A percentile compares a stretch with the other conserved stretches of the same genome.
Conservation (phyloP, 2,329 filamentous ascomycete genomes). For the Tolypocladium sp. region DNA sequence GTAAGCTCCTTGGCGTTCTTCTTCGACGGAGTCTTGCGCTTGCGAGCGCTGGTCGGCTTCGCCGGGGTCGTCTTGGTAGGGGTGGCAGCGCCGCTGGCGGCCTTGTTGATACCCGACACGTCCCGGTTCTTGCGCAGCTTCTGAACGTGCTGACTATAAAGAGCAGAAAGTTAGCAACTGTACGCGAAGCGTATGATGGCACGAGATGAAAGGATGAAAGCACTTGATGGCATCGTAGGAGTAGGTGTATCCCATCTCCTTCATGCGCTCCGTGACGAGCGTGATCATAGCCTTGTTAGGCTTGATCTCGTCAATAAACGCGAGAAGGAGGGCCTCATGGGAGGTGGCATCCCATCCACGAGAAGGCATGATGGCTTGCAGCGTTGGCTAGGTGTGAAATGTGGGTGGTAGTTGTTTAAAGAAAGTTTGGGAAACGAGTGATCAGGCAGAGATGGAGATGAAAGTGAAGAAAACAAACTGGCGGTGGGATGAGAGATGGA, state of each 20-base stretch:
- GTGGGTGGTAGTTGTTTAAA: not conserved
- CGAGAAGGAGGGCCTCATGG: slow-evolving; percentile 28
- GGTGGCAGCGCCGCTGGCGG: slow-evolving; percentile 3
- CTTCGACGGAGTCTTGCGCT: slow-evolving; percentile 18
- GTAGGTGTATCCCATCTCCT: slow-evolving; percentile 26
- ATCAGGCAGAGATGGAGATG: not conserved
- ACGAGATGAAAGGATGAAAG: slow-evolving; percentile 2
- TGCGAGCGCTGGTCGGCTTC: slow-evolving; percentile 10
- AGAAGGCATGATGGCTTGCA: slow-evolving; percentile 9
- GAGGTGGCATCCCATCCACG: slow-evolving; percentile 26
- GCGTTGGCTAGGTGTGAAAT: too few relatives aligned
- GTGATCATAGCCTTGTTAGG: slow-evolving; percentile 23
- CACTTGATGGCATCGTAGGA: slow-evolving; percentile 31
- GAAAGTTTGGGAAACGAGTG: not conserved
- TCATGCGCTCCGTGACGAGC: slow-evolving; percentile 20
- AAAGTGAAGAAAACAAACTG: not conserved
- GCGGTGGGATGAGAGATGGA: not conserved
- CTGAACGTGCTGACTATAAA: slow-evolving; percentile 34
- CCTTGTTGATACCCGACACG: slow-evolving; percentile 12
- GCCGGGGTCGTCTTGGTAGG: slow-evolving; percentile 6
- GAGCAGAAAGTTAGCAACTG: slow-evolving; percentile 6
- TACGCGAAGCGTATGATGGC: not conserved
- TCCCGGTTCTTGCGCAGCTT: slow-evolving; percentile 30
- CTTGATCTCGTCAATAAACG: slow-evolving; percentile 24
- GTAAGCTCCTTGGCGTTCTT: slow-evolving; percentile 11